These are phyloP conservation scores for Wickerhamiella shivajii DNA, from an alignment of 805 yeast species.

Conservation along the genomic window DNA sequence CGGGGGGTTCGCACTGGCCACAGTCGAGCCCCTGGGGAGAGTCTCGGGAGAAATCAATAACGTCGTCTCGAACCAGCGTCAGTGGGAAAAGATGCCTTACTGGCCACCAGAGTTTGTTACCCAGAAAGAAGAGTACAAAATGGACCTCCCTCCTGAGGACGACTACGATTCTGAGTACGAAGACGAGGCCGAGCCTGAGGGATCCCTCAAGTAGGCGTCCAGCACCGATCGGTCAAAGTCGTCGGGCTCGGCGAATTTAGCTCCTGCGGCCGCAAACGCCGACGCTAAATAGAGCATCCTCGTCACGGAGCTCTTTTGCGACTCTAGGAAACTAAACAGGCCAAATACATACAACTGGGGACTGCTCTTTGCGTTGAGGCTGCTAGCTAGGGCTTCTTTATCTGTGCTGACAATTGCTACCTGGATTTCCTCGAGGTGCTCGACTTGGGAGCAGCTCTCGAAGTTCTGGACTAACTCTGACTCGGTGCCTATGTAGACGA, in stretches of 20 bases:
- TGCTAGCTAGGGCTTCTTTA: too few relatives aligned
- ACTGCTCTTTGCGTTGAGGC: too few relatives aligned
- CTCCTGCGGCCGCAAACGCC: too few relatives aligned
- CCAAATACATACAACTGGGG: too few relatives aligned
- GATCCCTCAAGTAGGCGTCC: not conserved
- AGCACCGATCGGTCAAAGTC: not conserved
- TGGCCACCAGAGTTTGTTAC: slow-evolving; percentile 23
- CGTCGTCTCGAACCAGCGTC: slow-evolving; percentile 22
- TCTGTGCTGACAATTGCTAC: too few relatives aligned
- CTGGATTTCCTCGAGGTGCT: slow-evolving; percentile 1
- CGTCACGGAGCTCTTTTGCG: too few relatives aligned
- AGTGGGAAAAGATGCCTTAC: slow-evolving; percentile 23
- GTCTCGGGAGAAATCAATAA: slow-evolving; percentile 24
- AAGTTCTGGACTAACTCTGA: not conserved
- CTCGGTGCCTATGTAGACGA: not conserved
- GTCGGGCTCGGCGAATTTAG: too few relatives aligned
- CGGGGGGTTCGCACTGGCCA: slow-evolving; percentile 24
- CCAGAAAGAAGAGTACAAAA: slow-evolving; percentile 12
- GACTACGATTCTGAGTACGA: slow-evolving; percentile 18
- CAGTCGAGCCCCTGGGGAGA: slow-evolving; percentile 16
- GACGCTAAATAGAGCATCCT: too few relatives aligned
- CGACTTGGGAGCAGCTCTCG: not conserved
- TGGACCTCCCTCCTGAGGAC: slow-evolving; percentile 19
- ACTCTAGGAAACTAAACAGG: too few relatives aligned
- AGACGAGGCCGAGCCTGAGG: slow-evolving; percentile 11